Conservation (phyloP, 768 basidiomycete genomes). For the Lactifluus rugatus region DNA sequence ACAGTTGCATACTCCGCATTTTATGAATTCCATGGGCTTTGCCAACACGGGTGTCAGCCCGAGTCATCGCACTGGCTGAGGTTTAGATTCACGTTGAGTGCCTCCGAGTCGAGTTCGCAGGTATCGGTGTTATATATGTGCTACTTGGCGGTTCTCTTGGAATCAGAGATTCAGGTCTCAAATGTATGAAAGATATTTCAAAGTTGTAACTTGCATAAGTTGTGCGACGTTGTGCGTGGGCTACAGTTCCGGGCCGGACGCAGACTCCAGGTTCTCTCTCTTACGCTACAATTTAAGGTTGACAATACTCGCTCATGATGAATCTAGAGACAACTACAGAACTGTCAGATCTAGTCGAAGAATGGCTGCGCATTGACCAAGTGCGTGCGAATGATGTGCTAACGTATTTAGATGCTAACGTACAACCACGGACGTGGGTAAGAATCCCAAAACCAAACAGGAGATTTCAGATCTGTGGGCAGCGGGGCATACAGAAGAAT, state of each 20-base stretch:
- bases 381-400: conserved; percentile 22
- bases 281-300: background rate
- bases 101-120: background rate
- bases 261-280: too few relatives aligned
- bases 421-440: too few relatives aligned
- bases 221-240: too few relatives aligned
- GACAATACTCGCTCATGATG: background rate
- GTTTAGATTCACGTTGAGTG: background rate
- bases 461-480: conserved; percentile 43
- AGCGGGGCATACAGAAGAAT: conserved; percentile 34
- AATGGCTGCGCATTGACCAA: conserved; percentile 43
- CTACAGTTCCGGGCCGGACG: too few relatives aligned
- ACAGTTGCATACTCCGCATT: too few relatives aligned
- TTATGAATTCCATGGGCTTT: too few relatives aligned
- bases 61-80: background rate
- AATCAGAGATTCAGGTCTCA: background rate
- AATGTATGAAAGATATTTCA: too few relatives aligned
- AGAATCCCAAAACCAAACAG: conserved; percentile 43
- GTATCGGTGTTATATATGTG: background rate
- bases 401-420: background rate
- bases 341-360: conserved; percentile 36
- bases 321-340: background rate
- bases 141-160: background rate
- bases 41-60: too few relatives aligned
- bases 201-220: too few relatives aligned